Base-by-base conservation (phyloP, 495 filamentous ascomycete genomes). In the Annulohypoxylon maeteangense region DNA sequence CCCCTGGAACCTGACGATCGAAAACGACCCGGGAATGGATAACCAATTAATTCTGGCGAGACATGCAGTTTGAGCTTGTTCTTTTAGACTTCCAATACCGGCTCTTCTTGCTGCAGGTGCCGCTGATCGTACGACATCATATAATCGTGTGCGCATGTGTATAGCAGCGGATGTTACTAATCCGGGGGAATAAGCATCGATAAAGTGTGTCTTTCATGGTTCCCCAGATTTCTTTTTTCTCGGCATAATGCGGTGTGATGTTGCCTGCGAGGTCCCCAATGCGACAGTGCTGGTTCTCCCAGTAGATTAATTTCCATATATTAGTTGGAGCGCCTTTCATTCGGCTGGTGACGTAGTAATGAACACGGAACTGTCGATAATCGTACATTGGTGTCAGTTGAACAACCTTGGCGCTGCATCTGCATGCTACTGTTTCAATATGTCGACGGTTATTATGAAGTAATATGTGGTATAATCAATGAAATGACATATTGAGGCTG, bases 191-290 rank as follows among this genome's bases (percentile, higher is more conserved):
- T 47, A 65, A 68, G 56, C 55, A 51, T 7, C 48, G 51, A 67
- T 64, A 50, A 27, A 56, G 27, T 60, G 54, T 25, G n/a, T 44
- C 40, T 40, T 62, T 67, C 59, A 68, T 64, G 70, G 61, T 42
- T 68, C 70, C 65, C 70, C 70, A 53, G 70, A 62, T 62, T 73
- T 56, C 58, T 68, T 42, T 56, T 66, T 25, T 56, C 48, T 38
- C 54, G 61, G 61, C 44, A 64, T 38, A 72, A 72, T 57, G 42
- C 22, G 48, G 7, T 53, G 36, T 25, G 27, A 14, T 51, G 25
- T 32, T 48, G 27, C 23, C 38, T 68, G 51, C 25, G 42, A 44
- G 18, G 38, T 51, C 48, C 48, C 40, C 11, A 48, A 68, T 66
- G 65, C 34, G 34, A 62, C 65, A 29, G 12, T 61, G 60, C 36